Percentiles rank a stretch among this genome's conserved stretches.
phyloP scores from a whole-genome alignment of 305 asterid genomes.

The Fraxinus xanthoxyloides region DNA sequence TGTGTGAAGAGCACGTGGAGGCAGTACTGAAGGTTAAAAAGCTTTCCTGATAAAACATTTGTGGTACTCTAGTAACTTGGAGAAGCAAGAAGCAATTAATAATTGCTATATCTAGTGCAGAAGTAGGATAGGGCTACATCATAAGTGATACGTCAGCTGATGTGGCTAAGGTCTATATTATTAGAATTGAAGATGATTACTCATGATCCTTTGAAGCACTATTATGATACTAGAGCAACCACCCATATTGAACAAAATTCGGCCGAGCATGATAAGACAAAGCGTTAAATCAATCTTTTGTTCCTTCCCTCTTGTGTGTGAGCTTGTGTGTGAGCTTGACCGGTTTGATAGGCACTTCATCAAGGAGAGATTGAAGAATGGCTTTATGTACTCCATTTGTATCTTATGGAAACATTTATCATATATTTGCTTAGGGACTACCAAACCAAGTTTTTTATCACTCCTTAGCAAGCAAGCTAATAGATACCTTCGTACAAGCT shows the following conservation, averaged over 20 bases:
- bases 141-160: neutral
- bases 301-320: neutral
- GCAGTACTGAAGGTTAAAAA: neutral
- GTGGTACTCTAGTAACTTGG: neutral
- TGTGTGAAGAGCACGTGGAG: neutral
- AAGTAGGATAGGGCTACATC: neutral
- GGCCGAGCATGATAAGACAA: neutral
- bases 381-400: neutral
- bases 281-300: neutral
- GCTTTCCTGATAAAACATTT: neutral
- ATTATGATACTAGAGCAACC: neutral
- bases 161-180: neutral
- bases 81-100: constrained; percentile 1
- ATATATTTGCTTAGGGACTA: neutral
- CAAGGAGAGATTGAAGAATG: neutral
- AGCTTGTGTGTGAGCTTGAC: neutral
- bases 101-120: neutral
- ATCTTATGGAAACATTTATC: neutral
- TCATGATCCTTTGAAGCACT: neutral
- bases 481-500: neutral
- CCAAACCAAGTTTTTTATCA: neutral
- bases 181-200: neutral
- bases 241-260: neutral
- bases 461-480: neutral
- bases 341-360: neutral